Evolutionary conservation across 1,139 yeast genomes (phyloP), one percentile per base, ranked within the genome.

Genomic region (Suhomyces wounanorum): DNA sequence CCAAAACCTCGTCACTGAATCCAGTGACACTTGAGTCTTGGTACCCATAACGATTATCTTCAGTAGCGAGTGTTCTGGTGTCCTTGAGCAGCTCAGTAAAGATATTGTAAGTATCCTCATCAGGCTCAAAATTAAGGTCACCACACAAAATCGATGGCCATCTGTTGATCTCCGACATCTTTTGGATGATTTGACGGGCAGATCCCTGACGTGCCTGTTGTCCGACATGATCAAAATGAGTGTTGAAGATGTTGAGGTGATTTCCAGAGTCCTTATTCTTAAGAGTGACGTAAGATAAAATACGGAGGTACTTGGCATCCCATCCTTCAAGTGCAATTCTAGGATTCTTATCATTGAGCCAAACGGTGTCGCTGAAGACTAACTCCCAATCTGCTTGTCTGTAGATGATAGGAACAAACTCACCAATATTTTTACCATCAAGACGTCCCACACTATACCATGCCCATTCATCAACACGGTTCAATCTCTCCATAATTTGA

Each of bases 151-250:
- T 75, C 69, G 78, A 70, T 3, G 81, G 77, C 63, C 75, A 75
- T 8, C 57, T 53, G 53, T 76, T 76, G 53, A 70, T 66, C 31
- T 68, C 64, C 36, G 67, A 61, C 66, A 78, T 73, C 49, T 68
- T 68, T n/a, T 67, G 60, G 23, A 73, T 65, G 41, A 82, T 78
- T 48, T 81, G 64, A 53, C 70, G 63, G 14, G 82, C 79, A 26
- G 82, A 73, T 52, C 78, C 73, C 38, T 68, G 59, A 42, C 85
- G 64, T 0, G 86, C 82, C 8, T 55, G 56, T 1, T 57, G 62
- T 2, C 87, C 87, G 37, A 67, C 62, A 54, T 82, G 84, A 59
- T 82, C 87, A 59, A 81, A 73, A 61, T 82, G 86, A 8, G 86
- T 82, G 60, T 79, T 79, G 64, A 78, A 79, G 16, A 80, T 72